Conservation (phyloP, 1,284 basidiomycete genomes). For the Ganoderma sp. region DNA sequence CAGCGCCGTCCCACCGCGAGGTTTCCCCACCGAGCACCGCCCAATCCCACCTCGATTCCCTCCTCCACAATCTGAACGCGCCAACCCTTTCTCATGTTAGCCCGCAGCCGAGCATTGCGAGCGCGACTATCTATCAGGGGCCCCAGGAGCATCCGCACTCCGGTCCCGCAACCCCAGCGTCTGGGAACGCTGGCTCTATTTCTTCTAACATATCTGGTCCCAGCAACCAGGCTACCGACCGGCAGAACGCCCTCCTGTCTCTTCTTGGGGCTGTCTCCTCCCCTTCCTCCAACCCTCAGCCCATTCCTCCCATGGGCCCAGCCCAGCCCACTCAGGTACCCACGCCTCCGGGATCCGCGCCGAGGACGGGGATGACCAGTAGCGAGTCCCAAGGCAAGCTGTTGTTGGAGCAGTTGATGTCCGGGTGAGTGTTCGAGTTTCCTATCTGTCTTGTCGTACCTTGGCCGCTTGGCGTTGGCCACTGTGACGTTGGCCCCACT, state of each 20-base stretch:
- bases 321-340: conserved; percentile 62
- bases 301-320: conserved; percentile 38
- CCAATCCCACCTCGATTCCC: conserved; percentile 59
- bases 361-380: conserved; percentile 56
- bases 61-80: conserved; percentile 58
- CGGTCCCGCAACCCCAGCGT: conserved; percentile 58
- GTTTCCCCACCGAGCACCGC: conserved; percentile 42
- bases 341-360: conserved; percentile 69
- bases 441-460: conserved; percentile 32
- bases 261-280: conserved; percentile 56
- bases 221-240: conserved; percentile 56
- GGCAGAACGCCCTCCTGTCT: conserved; percentile 75
- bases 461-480: background rate
- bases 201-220: conserved; percentile 49
- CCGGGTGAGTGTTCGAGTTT: conserved; percentile 59
- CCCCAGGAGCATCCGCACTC: conserved; percentile 50
- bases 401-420: conserved; percentile 78
- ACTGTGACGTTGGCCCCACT: background rate
- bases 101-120: conserved; percentile 42
- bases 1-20: conserved; percentile 44
- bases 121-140: conserved; percentile 43
- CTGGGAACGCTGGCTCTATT: conserved; percentile 56
- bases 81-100: conserved; percentile 43
- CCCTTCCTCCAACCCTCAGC: conserved; percentile 48
- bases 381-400: conserved; percentile 73